These are phyloP conservation scores for Mallotus nudiflorus DNA, from an alignment of 345 rosid species.

Conservation along the genomic window DNA sequence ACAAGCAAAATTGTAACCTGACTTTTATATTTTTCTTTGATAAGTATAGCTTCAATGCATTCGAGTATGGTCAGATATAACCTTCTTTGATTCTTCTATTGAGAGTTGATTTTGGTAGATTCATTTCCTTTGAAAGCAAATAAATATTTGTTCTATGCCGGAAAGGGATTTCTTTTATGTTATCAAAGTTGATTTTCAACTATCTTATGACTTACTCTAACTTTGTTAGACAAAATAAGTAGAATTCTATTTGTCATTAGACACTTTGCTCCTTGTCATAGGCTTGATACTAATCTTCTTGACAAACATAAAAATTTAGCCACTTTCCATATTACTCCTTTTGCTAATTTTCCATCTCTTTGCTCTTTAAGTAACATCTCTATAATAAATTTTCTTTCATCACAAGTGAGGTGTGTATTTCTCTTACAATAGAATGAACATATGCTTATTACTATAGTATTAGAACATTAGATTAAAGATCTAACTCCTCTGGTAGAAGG, in stretches of 20 bases:
- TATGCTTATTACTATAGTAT: too few relatives aligned
- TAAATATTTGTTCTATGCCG: not conserved
- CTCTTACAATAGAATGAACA: too few relatives aligned
- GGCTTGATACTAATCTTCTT: not conserved
- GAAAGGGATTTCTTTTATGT: not conserved
- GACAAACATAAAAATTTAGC: not conserved
- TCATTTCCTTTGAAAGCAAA: not conserved
- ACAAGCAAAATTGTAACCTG: not conserved
- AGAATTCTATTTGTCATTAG: not conserved
- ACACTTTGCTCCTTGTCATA: not conserved
- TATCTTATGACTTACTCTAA: not conserved
- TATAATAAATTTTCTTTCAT: not conserved
- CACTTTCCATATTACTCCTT: not conserved
- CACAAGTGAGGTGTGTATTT: too few relatives aligned
- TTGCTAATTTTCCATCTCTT: not conserved
- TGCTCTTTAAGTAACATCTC: not conserved
- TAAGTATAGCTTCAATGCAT: not conserved
- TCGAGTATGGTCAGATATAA: not conserved
- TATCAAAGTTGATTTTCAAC: not conserved
- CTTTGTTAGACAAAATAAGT: not conserved
- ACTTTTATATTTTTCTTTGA: not conserved
- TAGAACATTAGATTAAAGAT: too few relatives aligned
- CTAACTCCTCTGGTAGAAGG: too few relatives aligned
- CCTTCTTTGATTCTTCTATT: slow-evolving; percentile 2
- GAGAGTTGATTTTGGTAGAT: not conserved